Evolutionary conservation across 2,329 filamentous ascomycete species (phyloP).

Genomic region (Xylaria sp.): DNA sequence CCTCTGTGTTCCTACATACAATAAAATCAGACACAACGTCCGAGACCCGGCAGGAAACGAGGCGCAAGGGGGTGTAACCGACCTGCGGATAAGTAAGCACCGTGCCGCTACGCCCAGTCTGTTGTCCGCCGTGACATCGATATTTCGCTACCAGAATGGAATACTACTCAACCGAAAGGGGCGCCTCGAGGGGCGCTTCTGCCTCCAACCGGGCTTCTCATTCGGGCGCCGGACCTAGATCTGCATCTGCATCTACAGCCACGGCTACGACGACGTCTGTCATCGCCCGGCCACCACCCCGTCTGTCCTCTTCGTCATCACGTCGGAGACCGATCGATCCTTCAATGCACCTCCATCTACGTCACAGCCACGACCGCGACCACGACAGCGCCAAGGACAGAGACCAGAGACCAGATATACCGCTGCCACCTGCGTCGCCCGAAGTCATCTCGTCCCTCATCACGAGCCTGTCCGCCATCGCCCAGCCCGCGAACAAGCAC

Average conservation of each 20-base stretch:
- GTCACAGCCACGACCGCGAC: constrained; percentile 42
- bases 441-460: constrained; percentile 78
- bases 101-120: not conserved
- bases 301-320: constrained; percentile 36
- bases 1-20: not conserved
- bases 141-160: constrained; percentile 17
- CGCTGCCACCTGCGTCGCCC: constrained; percentile 65
- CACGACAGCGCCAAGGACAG: constrained; percentile 28
- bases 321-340: constrained; percentile 49
- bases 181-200: constrained; percentile 7
- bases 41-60: constrained; percentile 2
- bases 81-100: not conserved
- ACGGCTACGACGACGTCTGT: not conserved
- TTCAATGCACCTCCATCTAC: constrained; percentile 47
- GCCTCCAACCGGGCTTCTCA: constrained; percentile 6
- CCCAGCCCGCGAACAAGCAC: constrained; percentile 73
- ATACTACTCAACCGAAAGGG: constrained; percentile 28
- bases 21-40: not conserved
- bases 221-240: not conserved
- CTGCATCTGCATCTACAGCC: not conserved
- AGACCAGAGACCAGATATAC: constrained; percentile 40
- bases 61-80: not conserved
- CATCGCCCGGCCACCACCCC: not conserved
- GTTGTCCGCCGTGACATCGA: not conserved
- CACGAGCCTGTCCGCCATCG: constrained; percentile 75